Percentiles rank a stretch among this genome's conserved stretches.
Conservation (phyloP, 345 rosid species). For the Carallia brachiata region DNA sequence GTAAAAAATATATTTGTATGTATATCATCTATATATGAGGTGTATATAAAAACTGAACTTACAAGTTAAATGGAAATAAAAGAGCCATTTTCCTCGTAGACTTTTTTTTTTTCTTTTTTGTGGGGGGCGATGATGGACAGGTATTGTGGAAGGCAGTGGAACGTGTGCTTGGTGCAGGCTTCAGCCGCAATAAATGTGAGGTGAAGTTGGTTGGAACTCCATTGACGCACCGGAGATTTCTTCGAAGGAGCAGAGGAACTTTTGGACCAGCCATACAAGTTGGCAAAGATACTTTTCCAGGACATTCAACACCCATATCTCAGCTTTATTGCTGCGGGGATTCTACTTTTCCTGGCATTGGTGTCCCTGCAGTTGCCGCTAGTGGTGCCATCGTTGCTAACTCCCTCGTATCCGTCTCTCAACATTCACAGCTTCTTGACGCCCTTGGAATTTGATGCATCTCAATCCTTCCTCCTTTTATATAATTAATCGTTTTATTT, state of each 20-base stretch:
- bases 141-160: conserved; percentile 91
- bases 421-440: conserved; percentile 83
- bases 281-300: conserved; percentile 73
- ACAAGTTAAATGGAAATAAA: too few relatives aligned
- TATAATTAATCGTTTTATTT: too few relatives aligned
- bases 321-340: conserved; percentile 88
- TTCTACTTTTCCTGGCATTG: conserved; percentile 91
- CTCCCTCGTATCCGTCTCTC: conserved; percentile 68
- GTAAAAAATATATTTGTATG: too few relatives aligned
- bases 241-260: conserved; percentile 77
- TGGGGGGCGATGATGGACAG: conserved; percentile 25
- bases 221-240: conserved; percentile 75
- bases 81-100: too few relatives aligned
- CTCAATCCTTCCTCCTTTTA: too few relatives aligned
- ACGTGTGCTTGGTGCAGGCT: conserved; percentile 73
- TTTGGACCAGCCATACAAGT: conserved; percentile 87
- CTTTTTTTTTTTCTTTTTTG: too few relatives aligned
- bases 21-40: too few relatives aligned
- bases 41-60: too few relatives aligned
- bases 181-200: conserved; percentile 70
- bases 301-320: conserved; percentile 74
- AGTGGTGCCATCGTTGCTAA: conserved; percentile 94
- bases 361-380: conserved; percentile 92
- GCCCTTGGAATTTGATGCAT: conserved; percentile 62
- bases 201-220: conserved; percentile 89